Evolutionary conservation across 2,329 filamentous ascomycete genomes (phyloP), one percentile per base, ranked within the genome.

Genomic region (Parastagonospora avenae): DNA sequence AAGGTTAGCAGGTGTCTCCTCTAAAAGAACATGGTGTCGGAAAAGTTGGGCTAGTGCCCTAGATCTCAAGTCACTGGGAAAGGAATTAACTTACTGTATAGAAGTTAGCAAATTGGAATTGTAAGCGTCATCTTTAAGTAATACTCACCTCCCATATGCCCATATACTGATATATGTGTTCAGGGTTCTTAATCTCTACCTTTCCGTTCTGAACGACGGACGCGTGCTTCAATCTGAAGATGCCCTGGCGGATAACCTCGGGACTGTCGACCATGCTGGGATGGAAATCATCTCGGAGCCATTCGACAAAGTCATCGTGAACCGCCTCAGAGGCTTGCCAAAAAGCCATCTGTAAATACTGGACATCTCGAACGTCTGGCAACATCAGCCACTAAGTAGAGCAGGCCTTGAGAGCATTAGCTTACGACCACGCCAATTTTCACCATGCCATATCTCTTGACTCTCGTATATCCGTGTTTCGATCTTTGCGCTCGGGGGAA

Each of bases 191-290:
- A 35, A 4, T 43, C 40, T 41, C 46, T 30, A n/a, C 11, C 2
- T 33, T 19, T 9, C 27, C 27, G 12, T 42, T 24, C 8, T 42
- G 29, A 19, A 52, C 32, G 4, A 31, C 19, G 1, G 55, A 52
- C 16, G 50, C 55, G 30, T 57, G 33, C 12, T 60, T 52, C 14
- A 59, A 46, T 32, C 51, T 52, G 46, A 60, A 54, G 19, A 60
- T 35, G 38, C 55, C 50, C 5, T 41, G 31, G 42, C 55, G 55
- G 11, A 60, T 48, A 3, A 60, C 36, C 40, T 58, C 55, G 10
- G 52, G 50, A 31, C 48, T 52, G 38, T 60, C 48, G 15, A 59
- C 38, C 57, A 60, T 56, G 30, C 52, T 55, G 19, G 55, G 52
- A 6, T 33, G 39, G 27, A 58, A 60, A 8, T 59, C 55, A 1